Base-by-base conservation (phyloP, 2,329 filamentous ascomycete species). In the Ophiostoma sp. region DNA sequence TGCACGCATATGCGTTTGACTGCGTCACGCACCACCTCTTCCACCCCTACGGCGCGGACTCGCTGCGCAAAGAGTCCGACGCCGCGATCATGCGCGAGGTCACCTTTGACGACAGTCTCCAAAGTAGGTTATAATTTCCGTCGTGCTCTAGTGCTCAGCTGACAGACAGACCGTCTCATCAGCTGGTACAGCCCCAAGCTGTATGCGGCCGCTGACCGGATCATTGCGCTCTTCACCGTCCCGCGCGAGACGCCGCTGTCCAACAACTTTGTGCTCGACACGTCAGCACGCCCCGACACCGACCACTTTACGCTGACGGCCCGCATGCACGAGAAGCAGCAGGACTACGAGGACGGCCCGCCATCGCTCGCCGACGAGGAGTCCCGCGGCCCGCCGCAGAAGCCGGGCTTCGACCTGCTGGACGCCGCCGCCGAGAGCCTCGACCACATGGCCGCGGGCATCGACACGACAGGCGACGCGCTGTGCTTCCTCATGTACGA, bases 401-500 rank as follows among this genome's bases (percentile, higher is more conserved):
- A 41, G 7, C 6, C 11, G 4, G 76, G 79, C 4, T 79, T 89
- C 45, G 80, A 84, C 45, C 75, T 79, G 3, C 77, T 85, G 3
- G 83, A 87, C 72, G 82, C 85, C 71, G 87, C 87, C 0, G 87
- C 88, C 27, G 89, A 91, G 76, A 89, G 86, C 73, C 83, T 89
- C 68, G 88, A 91, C 72, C 88, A 91, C 75, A 86, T 90, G 85
- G 86, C 85, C 0, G 88, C 88, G 0, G 88, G 88, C 0, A 89
- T 90, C 69, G 88, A 91, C 72, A 91, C 88, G 0, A 90, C 88
- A 0, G 87, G 88, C n/a, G 88, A 91, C 72, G 86, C 82, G 0
- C 78, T 91, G 0, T 90, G 87, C 73, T 90, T 90, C 74, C 78
- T 90, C 8, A 88, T 91, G 85, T 88, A 87, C 83, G 83, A 89